Evolutionary conservation across 2,329 filamentous ascomycete species (phyloP).

Genomic region (Colletotrichum gigasporum): DNA sequence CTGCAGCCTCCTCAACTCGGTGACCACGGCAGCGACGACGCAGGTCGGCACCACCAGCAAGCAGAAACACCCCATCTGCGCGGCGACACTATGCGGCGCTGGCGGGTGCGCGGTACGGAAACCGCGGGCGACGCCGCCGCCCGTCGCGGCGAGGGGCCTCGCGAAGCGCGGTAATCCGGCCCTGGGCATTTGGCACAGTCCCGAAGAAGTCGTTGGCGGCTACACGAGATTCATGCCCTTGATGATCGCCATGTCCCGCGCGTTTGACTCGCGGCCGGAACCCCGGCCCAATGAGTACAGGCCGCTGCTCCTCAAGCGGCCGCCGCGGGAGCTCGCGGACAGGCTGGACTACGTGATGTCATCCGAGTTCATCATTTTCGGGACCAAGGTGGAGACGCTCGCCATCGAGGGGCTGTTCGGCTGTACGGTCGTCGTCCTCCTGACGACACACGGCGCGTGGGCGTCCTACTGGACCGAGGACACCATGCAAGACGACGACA

Average conservation of each 20-base stretch:
- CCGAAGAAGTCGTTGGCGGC: no score
- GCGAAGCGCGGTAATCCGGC: no score
- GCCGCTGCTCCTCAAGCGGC: not conserved
- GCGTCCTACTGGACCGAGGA: not conserved
- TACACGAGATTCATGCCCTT: no score
- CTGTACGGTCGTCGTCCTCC: not conserved
- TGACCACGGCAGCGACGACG: not conserved
- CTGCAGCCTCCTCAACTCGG: slow-evolving; percentile 16
- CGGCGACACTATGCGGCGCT: not conserved
- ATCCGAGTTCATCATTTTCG: not conserved
- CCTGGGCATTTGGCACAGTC: no score
- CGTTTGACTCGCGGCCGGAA: no score
- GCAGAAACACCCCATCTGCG: not conserved
- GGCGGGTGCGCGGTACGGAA: no score
- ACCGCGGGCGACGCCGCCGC: no score
- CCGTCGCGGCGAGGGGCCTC: no score
- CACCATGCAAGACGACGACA: not conserved
- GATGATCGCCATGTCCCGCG: no score
- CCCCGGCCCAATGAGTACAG: no score
- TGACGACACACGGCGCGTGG: slow-evolving; percentile 5
- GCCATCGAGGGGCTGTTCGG: not conserved
- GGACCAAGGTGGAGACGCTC: not conserved
- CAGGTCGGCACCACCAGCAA: not conserved
- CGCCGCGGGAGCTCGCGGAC: not conserved
- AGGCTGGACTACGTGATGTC: not conserved